Percentiles rank a stretch among this genome's conserved stretches.
Conservation (phyloP, 2,329 filamentous ascomycete genomes). For the Trichophyton rubrum region DNA sequence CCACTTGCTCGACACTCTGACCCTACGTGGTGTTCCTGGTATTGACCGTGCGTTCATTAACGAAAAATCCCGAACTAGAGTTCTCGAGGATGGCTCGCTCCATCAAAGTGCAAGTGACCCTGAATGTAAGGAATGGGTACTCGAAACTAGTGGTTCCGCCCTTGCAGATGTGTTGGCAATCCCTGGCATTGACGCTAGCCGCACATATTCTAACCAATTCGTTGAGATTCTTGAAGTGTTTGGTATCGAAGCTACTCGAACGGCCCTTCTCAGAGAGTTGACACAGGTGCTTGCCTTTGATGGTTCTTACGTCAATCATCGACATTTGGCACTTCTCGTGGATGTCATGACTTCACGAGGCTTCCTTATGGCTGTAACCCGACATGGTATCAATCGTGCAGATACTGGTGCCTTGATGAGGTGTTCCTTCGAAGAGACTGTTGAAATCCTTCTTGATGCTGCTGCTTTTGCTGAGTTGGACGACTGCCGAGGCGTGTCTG, state of each 20-base stretch:
- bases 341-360: conserved; percentile 98
- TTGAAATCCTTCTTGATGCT: conserved; percentile 93
- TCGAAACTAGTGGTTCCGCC: conserved; percentile 86
- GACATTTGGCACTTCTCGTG: conserved; percentile 85
- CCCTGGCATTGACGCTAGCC: conserved; percentile 71
- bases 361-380: conserved; percentile 87
- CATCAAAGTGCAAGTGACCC: conserved; percentile 60
- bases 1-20: conserved; percentile 81
- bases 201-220: conserved; percentile 91
- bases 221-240: conserved; percentile 91
- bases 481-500: conserved; percentile 94
- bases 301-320: conserved; percentile 98
- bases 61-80: conserved; percentile 57
- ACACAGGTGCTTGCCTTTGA: conserved; percentile 92
- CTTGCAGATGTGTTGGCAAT: conserved; percentile 74
- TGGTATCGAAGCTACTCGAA: conserved; percentile 87
- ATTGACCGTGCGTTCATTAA: conserved; percentile 91
- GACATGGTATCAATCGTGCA: conserved; percentile 95
- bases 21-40: conserved; percentile 77
- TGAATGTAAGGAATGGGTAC: conserved; percentile 80
- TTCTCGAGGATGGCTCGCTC: conserved; percentile 57
- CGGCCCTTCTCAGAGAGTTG: conserved; percentile 75
- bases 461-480: conserved; percentile 90
- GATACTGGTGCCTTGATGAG: conserved; percentile 98
- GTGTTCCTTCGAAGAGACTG: conserved; percentile 98